Evolutionary conservation across 352 stramenopile species (phyloP), one percentile per base, ranked within the genome.

Genomic region (Phytophthora fragariaefolia): DNA sequence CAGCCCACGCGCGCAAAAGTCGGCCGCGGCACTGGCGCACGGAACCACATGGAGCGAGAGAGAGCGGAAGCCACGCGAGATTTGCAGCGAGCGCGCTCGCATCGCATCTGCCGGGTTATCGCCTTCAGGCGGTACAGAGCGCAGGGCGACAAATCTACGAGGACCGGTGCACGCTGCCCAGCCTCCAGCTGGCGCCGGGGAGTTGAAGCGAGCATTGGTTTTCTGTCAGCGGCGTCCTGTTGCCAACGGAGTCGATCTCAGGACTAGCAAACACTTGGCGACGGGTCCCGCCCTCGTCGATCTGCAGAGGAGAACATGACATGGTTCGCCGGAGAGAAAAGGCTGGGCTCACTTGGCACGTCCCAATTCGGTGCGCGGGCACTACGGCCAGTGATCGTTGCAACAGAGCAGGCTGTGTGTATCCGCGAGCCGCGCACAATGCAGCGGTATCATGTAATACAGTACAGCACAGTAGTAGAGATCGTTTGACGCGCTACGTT

Each of bases 1-100:
- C 22, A 20, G 53, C 26, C 12, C 23, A 15, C 46, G n/a, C 26
- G 42, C 24, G 45, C 50, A 68, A 58, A n/a, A 43, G 52, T 56
- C 48, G 18, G 46, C 49, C 13, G 17, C 12, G 42, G 45, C 46
- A 55, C 66, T 71, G 61, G 48, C 54, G 66, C 32, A 74, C 66
- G 54, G 54, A n/a, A 62, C 59, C 66, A 74, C 70, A 74, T 70
- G 60, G 66, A 74, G 66, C 32, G 58, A 68, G 53, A 74, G 59
- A 70, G 65, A 66, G 57, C 48, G 66, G 53, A 69, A 53, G 70
- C 66, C 60, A 74, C 66, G 61, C 22, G 66, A 62, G 66, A 74
- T 74, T 74, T 74, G 66, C 55, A 67, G 13, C 50, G n/a, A 28
- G 55, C 40, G n/a, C n/a, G n/a, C n/a, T n/a, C n/a, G n/a, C n/a